These are phyloP conservation scores for Tephrocybe sp. DNA, from an alignment of 768 basidiomycete genomes.

Conservation along the genomic window DNA sequence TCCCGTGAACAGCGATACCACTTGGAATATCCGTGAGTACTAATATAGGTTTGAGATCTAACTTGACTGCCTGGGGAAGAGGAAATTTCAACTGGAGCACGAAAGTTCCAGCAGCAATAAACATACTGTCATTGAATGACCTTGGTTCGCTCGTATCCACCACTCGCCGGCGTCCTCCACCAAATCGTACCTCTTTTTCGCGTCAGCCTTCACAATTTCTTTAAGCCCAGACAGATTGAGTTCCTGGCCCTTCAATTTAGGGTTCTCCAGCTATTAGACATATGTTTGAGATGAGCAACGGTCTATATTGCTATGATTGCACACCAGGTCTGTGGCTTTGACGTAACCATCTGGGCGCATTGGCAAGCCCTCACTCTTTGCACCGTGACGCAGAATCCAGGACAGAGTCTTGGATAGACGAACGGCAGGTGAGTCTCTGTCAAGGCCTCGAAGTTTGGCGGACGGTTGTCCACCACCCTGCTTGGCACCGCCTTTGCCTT, in stretches of 20 bases:
- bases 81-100: background rate
- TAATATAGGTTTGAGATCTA: constrained; percentile 63
- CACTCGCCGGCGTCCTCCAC: constrained; percentile 58
- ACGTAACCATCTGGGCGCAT: constrained; percentile 89
- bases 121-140: constrained; percentile 78
- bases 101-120: background rate
- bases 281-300: no score
- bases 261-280: constrained; percentile 60
- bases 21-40: constrained; percentile 64
- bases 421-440: constrained; percentile 65
- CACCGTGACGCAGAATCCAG: constrained; percentile 91
- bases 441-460: constrained; percentile 57
- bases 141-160: constrained; percentile 92
- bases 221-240: constrained; percentile 56
- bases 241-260: constrained; percentile 55
- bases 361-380: constrained; percentile 67
- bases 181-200: constrained; percentile 66
- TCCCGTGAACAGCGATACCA: constrained; percentile 81
- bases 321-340: constrained; percentile 77
- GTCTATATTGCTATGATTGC: no score
- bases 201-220: constrained; percentile 64
- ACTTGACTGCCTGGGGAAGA: constrained; percentile 55
- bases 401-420: constrained; percentile 84
- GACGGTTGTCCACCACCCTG: constrained; percentile 16
- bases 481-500: constrained; percentile 1